phyloP scores from a whole-genome alignment of 1,284 basidiomycete genomes.

The Ceratobasidium sp. region DNA sequence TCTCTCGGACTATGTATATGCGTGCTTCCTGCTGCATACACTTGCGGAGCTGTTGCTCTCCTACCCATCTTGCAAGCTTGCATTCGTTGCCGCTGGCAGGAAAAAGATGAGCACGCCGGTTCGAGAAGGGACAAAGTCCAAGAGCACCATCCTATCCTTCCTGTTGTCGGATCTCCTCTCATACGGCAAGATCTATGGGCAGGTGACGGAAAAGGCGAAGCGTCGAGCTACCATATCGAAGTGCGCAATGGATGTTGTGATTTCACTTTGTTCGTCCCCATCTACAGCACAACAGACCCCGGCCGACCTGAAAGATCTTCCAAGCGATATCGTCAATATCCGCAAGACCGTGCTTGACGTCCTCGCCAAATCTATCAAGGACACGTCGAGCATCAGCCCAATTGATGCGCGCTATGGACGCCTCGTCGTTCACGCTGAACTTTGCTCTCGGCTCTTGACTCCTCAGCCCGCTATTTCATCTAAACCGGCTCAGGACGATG shows the following conservation, averaged over 20 bases:
- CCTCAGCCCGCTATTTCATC: constrained; percentile 54
- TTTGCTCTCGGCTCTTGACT: constrained; percentile 89
- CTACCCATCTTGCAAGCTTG: constrained; percentile 89
- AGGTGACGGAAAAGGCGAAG: constrained; percentile 65
- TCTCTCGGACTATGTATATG: constrained; percentile 67
- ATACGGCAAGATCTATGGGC: constrained; percentile 74
- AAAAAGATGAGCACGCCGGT: constrained; percentile 69
- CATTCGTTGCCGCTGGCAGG: constrained; percentile 84
- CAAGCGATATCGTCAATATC: constrained; percentile 81
- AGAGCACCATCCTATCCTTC: constrained; percentile 76
- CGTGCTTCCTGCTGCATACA: constrained; percentile 90
- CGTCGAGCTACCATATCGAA: constrained; percentile 68
- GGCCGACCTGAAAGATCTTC: constrained; percentile 79
- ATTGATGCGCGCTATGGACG: constrained; percentile 88
- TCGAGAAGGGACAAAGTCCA: constrained; percentile 69
- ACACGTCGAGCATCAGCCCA: constrained; percentile 72
- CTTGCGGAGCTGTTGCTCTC: constrained; percentile 94
- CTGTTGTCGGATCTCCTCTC: constrained; percentile 81
- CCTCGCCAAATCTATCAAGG: constrained; percentile 88
- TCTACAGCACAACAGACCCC: constrained; percentile 55
- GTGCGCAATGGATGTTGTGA: constrained; percentile 94
- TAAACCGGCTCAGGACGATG: constrained; percentile 71
- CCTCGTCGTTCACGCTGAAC: constrained; percentile 85
- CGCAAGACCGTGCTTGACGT: constrained; percentile 93
- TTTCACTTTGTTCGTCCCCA: constrained; percentile 89